phyloP scores from a whole-genome alignment of 805 yeast genomes.

The Kodamaea restingae region DNA sequence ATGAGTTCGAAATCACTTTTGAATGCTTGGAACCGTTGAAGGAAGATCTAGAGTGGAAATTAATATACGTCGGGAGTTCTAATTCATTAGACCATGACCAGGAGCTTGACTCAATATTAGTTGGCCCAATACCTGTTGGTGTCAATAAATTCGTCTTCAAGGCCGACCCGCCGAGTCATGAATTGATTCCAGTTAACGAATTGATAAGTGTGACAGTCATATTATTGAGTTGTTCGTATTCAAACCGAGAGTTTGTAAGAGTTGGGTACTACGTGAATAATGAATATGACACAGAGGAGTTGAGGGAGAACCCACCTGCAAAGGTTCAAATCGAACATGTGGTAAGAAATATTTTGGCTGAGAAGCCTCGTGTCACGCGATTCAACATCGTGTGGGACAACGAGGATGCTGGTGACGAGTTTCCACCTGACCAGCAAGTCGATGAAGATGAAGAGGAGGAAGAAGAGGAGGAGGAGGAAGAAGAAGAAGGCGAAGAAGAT shows the following conservation, averaged over 20 bases:
- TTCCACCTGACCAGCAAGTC: slow-evolving; percentile 65
- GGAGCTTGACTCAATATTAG: slow-evolving; percentile 91
- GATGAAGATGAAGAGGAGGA: slow-evolving; percentile 47
- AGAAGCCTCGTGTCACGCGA: slow-evolving; percentile 95
- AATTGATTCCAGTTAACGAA: slow-evolving; percentile 92
- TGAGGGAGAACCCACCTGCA: slow-evolving; percentile 89
- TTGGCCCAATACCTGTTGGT: slow-evolving; percentile 98
- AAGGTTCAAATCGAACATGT: slow-evolving; percentile 93
- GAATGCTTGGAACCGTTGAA: slow-evolving; percentile 92
- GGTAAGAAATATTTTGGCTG: slow-evolving; percentile 90
- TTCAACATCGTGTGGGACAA: slow-evolving; percentile 97
- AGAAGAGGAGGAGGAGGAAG: slow-evolving; percentile 27
- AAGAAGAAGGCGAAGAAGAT: slow-evolving; percentile 11
- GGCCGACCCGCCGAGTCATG: slow-evolving; percentile 97
- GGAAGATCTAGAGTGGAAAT: slow-evolving; percentile 94
- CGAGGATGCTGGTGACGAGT: slow-evolving; percentile 59
- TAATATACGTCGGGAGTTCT: slow-evolving; percentile 95
- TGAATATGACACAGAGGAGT: slow-evolving; percentile 90
- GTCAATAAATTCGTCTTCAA: slow-evolving; percentile 86
- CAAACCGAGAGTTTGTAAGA: slow-evolving; percentile 90
- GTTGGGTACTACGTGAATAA: slow-evolving; percentile 98
- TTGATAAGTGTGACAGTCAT: slow-evolving; percentile 94
- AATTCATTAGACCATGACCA: slow-evolving; percentile 94
- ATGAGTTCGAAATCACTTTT: slow-evolving; percentile 94
- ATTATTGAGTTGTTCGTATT: slow-evolving; percentile 85